A percentile compares a stretch with the other conserved stretches of the same genome.
Evolutionary conservation across 139 green algal genomes (phyloP).

Genomic region (Picocystis salinarum): DNA sequence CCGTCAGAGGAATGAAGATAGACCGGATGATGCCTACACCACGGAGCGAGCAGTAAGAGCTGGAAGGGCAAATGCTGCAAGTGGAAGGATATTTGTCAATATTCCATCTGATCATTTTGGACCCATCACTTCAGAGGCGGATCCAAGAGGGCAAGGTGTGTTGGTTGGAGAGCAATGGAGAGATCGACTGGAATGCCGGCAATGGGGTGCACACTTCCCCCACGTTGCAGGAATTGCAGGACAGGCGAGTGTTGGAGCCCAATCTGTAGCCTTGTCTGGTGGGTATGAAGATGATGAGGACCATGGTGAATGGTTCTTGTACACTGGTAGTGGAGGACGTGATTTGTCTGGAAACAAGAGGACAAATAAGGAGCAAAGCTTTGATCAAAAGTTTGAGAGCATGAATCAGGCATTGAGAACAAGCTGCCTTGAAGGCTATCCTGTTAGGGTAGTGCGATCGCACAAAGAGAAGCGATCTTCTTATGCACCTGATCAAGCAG

Average conservation of each 20-base stretch:
- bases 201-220: conserved; percentile 84
- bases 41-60: conserved; percentile 48
- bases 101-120: conserved; percentile 77
- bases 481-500: conserved; percentile 57
- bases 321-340: conserved; percentile 71
- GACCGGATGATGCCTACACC: conserved; percentile 75
- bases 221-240: conserved; percentile 92
- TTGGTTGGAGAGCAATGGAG: conserved; percentile 69
- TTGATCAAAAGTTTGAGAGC: conserved; percentile 68
- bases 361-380: conserved; percentile 68
- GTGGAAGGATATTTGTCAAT: conserved; percentile 75
- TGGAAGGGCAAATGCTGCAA: conserved; percentile 71
- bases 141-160: conserved; percentile 56
- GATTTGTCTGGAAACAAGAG: conserved; percentile 93
- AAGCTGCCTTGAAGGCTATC: conserved; percentile 62
- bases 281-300: conserved; percentile 85
- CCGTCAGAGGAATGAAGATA: conserved; percentile 19
- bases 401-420: conserved; percentile 74
- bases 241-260: conserved; percentile 48
- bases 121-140: conserved; percentile 68
- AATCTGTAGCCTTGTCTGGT: conserved; percentile 56
- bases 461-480: conserved; percentile 79
- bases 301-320: conserved; percentile 89
- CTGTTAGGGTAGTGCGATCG: conserved; percentile 74
- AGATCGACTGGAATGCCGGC: conserved; percentile 79